Evolutionary conservation across 73 alveolate genomes (phyloP).

Genomic region (Durusdinium trenchii): DNA sequence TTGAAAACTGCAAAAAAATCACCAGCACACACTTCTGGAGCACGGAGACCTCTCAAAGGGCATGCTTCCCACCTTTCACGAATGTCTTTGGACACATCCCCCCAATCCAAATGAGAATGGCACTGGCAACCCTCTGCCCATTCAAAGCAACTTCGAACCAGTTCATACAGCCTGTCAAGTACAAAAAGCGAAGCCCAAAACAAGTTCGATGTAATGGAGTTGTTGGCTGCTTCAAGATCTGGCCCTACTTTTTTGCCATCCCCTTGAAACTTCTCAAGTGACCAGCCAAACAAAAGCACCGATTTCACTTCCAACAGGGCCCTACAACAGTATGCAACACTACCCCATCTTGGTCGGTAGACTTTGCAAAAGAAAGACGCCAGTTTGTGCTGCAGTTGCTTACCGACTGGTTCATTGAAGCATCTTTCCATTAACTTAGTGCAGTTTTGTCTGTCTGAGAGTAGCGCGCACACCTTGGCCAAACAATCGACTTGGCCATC

Average conservation of each 20-base stretch:
- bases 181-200: constrained; percentile 1
- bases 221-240: neutral
- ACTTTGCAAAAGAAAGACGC: neutral
- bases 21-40: constrained; percentile 21
- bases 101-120: constrained; percentile 8
- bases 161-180: neutral
- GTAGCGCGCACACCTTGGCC: neutral
- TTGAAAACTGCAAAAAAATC: constrained; percentile 10
- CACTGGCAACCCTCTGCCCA: constrained; percentile 69
- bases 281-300: constrained; percentile 34
- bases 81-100: neutral
- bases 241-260: neutral
- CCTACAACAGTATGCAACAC: neutral
- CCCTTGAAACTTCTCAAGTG: neutral
- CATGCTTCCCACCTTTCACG: constrained; percentile 1
- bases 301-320: constrained; percentile 9
- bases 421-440: neutral
- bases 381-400: neutral
- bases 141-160: neutral
- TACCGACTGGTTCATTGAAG: neutral
- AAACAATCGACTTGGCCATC: neutral
- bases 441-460: neutral
- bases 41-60: constrained; percentile 19
- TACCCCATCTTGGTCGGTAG: constrained; percentile 25
- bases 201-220: neutral